Evolutionary conservation across 164 flowering plant genomes (phyloP), one percentile per base, ranked within the genome.

Genomic region (Hamamelis virginiana): DNA sequence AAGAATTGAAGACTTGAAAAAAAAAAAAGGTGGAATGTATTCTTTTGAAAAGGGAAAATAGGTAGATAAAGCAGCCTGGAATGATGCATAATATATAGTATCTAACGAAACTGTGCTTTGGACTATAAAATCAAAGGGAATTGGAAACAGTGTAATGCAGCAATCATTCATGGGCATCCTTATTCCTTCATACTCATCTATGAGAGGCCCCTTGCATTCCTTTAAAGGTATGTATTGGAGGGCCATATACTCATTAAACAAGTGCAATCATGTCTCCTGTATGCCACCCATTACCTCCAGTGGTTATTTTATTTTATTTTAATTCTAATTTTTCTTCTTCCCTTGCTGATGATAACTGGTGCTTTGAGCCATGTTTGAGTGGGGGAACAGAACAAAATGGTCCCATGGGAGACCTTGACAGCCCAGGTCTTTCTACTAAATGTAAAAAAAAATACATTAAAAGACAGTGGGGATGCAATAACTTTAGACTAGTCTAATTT

Each of bases 231-330:
- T 25, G 41, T 60, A 48, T 57, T 59, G 72, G 51, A 66, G 71
- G 74, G 65, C 68, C 74, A 58, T 23, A 8, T 47, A 58, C 60
- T 65, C 72, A 69, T 58, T 74, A 59, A 33, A 33, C 44, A 53
- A 50, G 52, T 67, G 65, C 68, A 75, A 71, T 75, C 60, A 69
- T 72, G 67, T 43, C 61, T 18, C 66, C 23, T 62, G 47, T 62
- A 23, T 71, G 72, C 70, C 72, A 47, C 71, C 68, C 70, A 59
- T 62, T 60, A 60, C 68, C 52, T n/a, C 47, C 43, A 68, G 57
- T n/a, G n/a, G n/a, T n/a, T n/a, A 66, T 23, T 72, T 56, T 27
- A 53, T 60, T 68, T 38, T 22, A 46, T n/a, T n/a, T n/a, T n/a
- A 45, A 72, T 50, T 44, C 44, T 50, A 38, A 65, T n/a, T 44